These are phyloP conservation scores for Tricholoma furcatifolium DNA, from an alignment of 768 basidiomycete species.

Conservation along the genomic window DNA sequence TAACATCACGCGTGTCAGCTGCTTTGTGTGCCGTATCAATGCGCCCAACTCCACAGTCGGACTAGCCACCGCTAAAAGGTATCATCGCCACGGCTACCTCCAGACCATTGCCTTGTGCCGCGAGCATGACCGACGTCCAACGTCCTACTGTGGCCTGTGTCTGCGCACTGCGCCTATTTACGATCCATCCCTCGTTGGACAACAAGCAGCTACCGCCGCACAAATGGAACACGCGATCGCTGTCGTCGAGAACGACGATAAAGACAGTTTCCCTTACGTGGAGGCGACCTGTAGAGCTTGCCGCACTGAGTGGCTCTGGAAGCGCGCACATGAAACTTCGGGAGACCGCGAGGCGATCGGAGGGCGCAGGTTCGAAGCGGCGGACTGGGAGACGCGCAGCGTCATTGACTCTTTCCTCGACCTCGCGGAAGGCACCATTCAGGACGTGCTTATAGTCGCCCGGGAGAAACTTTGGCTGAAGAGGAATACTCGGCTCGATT, in stretches of 20 bases:
- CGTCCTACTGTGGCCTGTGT: slow-evolving; percentile 65
- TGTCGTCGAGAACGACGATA: slow-evolving; percentile 71
- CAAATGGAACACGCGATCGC: slow-evolving; percentile 34
- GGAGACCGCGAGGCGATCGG: slow-evolving; percentile 59
- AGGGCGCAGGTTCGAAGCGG: slow-evolving; percentile 34
- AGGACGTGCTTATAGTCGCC: slow-evolving; percentile 57
- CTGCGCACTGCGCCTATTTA: slow-evolving; percentile 57
- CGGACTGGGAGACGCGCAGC: slow-evolving; percentile 69
- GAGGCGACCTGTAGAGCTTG: slow-evolving; percentile 70
- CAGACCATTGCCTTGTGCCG: slow-evolving; percentile 54
- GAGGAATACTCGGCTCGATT: slow-evolving; percentile 59
- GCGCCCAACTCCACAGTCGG: slow-evolving; percentile 49
- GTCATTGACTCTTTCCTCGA: slow-evolving; percentile 73
- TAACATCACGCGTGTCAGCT: slow-evolving; percentile 51
- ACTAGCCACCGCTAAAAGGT: slow-evolving; percentile 49
- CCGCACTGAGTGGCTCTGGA: slow-evolving; percentile 65
- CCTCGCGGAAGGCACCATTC: slow-evolving; percentile 65
- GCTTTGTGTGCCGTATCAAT: slow-evolving; percentile 72
- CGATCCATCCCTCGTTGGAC: slow-evolving; percentile 24
- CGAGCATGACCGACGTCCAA: slow-evolving; percentile 56
- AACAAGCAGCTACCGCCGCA: slow-evolving; percentile 14
- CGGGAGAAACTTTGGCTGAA: slow-evolving; percentile 74
- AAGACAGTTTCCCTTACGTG: slow-evolving; percentile 61
- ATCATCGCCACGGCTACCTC: slow-evolving; percentile 38
- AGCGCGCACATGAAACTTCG: slow-evolving; percentile 44